Percentiles rank a stretch among this genome's conserved stretches.
Conservation (phyloP, 1,139 yeast genomes). For the Kodamaea suecica region DNA sequence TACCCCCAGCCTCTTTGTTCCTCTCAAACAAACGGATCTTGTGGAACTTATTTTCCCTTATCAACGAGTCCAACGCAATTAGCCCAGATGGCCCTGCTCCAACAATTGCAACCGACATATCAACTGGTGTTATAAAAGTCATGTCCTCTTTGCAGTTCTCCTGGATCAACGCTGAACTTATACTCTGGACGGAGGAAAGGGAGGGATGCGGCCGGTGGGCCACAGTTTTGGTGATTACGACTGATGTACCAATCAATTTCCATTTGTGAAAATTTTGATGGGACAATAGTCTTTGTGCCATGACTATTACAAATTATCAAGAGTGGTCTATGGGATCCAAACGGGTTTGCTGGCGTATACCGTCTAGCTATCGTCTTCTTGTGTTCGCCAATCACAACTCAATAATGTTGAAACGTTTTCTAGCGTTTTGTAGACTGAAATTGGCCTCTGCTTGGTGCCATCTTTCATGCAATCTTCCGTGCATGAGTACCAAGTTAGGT, state of each 20-base stretch:
- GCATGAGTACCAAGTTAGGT: conserved; percentile 13
- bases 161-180: no score
- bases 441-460: conserved; percentile 17
- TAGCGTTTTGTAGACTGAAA: conserved; percentile 17
- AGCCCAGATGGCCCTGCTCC: conserved; percentile 75
- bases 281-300: no score
- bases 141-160: background rate
- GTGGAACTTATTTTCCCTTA: conserved; percentile 31
- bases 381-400: no score
- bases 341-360: no score
- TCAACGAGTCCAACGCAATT: conserved; percentile 48
- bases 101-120: conserved; percentile 44
- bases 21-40: conserved; percentile 40
- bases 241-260: no score
- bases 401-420: conserved; percentile 15
- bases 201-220: no score
- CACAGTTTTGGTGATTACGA: no score
- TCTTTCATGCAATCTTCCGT: conserved; percentile 14
- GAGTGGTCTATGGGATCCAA: no score
- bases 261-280: no score
- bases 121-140: conserved; percentile 2
- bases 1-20: conserved; percentile 42
- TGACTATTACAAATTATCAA: no score
- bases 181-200: no score
- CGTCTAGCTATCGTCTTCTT: no score